Conservation (phyloP, 2,329 filamentous ascomycete species). For the Cercospora canescens region DNA sequence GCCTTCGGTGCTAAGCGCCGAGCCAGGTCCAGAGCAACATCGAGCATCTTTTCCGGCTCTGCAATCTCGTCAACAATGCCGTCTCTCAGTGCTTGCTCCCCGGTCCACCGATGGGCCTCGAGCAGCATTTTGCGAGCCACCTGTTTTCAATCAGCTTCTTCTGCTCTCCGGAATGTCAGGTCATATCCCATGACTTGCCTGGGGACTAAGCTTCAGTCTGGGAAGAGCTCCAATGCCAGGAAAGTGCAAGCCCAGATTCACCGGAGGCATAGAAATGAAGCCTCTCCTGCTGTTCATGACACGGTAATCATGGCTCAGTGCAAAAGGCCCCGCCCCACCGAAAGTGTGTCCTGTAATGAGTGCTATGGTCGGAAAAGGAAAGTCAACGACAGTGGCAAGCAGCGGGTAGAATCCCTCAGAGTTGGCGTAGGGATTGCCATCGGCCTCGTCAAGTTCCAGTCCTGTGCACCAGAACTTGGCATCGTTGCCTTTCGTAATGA, state of each 20-base stretch:
- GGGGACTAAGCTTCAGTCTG: conserved; percentile 52
- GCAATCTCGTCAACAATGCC: conserved; percentile 56
- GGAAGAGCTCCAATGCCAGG: conserved; percentile 56
- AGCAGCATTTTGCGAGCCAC: conserved; percentile 58
- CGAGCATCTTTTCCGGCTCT: conserved; percentile 51
- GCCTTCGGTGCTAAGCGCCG: conserved; percentile 43
- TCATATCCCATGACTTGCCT: too few species aligned
- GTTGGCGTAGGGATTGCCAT: conserved; percentile 38
- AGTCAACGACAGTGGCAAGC: conserved; percentile 38
- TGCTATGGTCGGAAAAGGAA: conserved; percentile 48
- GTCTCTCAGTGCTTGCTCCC: conserved; percentile 51
- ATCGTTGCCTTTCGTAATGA: conserved; percentile 55
- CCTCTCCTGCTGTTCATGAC: conserved; percentile 51
- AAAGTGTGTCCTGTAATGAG: conserved; percentile 53
- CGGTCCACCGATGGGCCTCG: conserved; percentile 58
- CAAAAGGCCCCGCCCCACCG: conserved; percentile 51
- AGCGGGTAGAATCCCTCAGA: conserved; percentile 39
- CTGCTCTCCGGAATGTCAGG: too few species aligned
- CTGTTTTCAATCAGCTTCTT: not conserved
- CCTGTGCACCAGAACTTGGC: conserved; percentile 54
- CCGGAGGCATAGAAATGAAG: conserved; percentile 54
- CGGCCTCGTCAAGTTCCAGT: conserved; percentile 38
- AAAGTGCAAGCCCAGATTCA: conserved; percentile 57
- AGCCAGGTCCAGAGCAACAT: conserved; percentile 48
- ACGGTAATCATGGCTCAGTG: conserved; percentile 50